Evolutionary conservation across 83 land plant genomes (phyloP), one percentile per base, ranked within the genome.

Genomic region (Diphasiastrum complanatum): DNA sequence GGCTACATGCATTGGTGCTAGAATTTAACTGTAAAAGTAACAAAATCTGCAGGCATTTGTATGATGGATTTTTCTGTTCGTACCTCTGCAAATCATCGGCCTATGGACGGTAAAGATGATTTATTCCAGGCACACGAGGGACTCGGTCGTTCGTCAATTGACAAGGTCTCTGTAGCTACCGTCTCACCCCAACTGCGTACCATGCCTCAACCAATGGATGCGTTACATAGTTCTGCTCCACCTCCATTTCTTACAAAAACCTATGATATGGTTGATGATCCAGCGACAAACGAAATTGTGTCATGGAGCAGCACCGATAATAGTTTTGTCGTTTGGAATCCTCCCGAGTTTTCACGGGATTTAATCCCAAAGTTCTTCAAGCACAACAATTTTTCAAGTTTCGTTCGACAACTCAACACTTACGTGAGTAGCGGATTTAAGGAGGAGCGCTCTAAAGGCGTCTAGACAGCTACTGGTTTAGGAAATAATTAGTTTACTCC

Each of bases 341-440:
- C 57, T 28, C 57, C 57, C 29, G 18, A 25, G 32, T 53, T 53
- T 18, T 30, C 57, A 5, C 57, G 31, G 29, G 33, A 24, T 16
- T 33, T 53, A 4, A 30, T 53, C 3, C 57, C 57, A 4, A 30
- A 33, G 12, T 53, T 28, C n/a, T 53, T 53, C 57, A 53, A 53
- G 57, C 57, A 53, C 19, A 28, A 33, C 57, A 53, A 53, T 25
- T 53, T 53, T 18, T 53, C 57, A 5, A 53, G 57, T 18, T 53
- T 53, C 31, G 57, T 53, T 10, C 5, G 57, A 33, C 57, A 53
- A 18, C 19, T 53, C 5, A 53, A 53, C 19, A 53, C 57, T 28
- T 53, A 53, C 19, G 57, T 53, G 19, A 24, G 57, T 18, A n/a
- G 5, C 4, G 23, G 6, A 5, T n/a, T n/a, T 5, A n/a, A 18